Evolutionary conservation across 2,329 filamentous ascomycete species (phyloP).

Genomic region (Parafenestella ontariensis): DNA sequence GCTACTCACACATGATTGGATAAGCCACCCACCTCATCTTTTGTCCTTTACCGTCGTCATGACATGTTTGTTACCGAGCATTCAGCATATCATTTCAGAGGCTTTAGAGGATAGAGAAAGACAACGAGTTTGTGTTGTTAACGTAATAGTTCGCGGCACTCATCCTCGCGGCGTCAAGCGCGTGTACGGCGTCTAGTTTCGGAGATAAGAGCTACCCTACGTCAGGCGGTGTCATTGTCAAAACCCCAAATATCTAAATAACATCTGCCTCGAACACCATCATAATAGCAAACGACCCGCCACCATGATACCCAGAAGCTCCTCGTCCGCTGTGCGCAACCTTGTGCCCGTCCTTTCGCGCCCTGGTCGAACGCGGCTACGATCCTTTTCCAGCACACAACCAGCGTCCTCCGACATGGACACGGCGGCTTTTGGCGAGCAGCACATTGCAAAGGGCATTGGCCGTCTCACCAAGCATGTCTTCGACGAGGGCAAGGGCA

Average conservation of each 20-base stretch:
- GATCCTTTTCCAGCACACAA: slow-evolving; percentile 28
- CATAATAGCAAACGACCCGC: slow-evolving; percentile 5
- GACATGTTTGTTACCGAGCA: too few species aligned
- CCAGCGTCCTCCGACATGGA: slow-evolving; percentile 23
- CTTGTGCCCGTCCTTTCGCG: slow-evolving; percentile 17
- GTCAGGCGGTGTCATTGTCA: slow-evolving; percentile 2
- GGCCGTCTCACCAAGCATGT: slow-evolving; percentile 41
- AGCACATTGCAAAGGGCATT: slow-evolving; percentile 41
- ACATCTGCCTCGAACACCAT: slow-evolving; percentile 1
- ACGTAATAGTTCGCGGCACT: too few species aligned
- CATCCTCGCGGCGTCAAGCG: too few species aligned
- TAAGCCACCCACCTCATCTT: too few species aligned
- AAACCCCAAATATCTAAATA: neutral
- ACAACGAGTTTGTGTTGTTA: too few species aligned
- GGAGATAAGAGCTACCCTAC: slow-evolving; percentile 12
- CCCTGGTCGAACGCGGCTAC: slow-evolving; percentile 6
- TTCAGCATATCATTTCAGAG: too few species aligned
- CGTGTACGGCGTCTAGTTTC: slow-evolving; percentile 18
- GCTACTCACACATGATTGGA: too few species aligned
- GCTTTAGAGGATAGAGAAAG: too few species aligned
- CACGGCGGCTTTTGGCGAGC: slow-evolving; percentile 33
- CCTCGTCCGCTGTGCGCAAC: slow-evolving; percentile 18
- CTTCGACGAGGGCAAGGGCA: slow-evolving; percentile 38
- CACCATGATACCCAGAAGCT: slow-evolving; percentile 17
- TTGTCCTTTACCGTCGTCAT: too few species aligned